A percentile compares a stretch with the other conserved stretches of the same genome.
Evolutionary conservation across 352 stramenopile species (phyloP).

Genomic region (Phytopythium boreale): DNA sequence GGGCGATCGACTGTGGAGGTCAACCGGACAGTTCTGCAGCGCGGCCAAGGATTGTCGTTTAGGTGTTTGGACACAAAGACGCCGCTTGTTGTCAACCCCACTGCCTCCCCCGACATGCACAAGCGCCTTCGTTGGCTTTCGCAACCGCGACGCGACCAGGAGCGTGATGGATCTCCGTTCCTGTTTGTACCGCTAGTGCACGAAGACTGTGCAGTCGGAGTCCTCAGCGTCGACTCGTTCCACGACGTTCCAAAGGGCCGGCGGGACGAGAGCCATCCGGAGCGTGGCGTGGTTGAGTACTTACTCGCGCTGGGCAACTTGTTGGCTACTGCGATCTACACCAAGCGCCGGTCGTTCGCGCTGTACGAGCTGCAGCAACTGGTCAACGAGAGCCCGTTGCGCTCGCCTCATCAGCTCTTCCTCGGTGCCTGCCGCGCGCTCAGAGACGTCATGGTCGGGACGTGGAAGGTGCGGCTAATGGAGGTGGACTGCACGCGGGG

Average conservation of each 20-base stretch:
- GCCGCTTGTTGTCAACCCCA: constrained; percentile 30
- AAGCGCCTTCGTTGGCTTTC: background rate
- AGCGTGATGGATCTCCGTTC: constrained; percentile 32
- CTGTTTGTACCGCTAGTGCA: constrained; percentile 66
- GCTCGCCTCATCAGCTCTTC: constrained; percentile 56
- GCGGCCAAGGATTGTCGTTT: constrained; percentile 56
- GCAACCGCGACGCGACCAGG: background rate
- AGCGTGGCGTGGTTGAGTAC: constrained; percentile 57
- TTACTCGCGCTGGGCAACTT: constrained; percentile 35
- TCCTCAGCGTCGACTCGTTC: constrained; percentile 66
- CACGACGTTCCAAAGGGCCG: constrained; percentile 49
- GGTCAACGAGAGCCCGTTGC: constrained; percentile 29
- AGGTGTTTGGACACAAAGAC: constrained; percentile 41
- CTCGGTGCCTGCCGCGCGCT: constrained; percentile 35
- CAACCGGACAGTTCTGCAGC: constrained; percentile 24
- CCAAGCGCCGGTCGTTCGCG: constrained; percentile 51
- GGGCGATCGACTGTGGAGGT: constrained; percentile 32
- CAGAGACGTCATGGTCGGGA: constrained; percentile 43
- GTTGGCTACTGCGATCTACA: constrained; percentile 49
- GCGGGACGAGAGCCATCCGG: constrained; percentile 55
- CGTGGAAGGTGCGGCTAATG: constrained; percentile 53
- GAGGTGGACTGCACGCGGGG: constrained; percentile 46
- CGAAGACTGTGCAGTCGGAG: constrained; percentile 55
- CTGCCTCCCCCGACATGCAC: background rate
- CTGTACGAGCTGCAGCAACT: constrained; percentile 44